Base-by-base conservation (phyloP, 345 rosid genomes). In the Passiflora organensis region DNA sequence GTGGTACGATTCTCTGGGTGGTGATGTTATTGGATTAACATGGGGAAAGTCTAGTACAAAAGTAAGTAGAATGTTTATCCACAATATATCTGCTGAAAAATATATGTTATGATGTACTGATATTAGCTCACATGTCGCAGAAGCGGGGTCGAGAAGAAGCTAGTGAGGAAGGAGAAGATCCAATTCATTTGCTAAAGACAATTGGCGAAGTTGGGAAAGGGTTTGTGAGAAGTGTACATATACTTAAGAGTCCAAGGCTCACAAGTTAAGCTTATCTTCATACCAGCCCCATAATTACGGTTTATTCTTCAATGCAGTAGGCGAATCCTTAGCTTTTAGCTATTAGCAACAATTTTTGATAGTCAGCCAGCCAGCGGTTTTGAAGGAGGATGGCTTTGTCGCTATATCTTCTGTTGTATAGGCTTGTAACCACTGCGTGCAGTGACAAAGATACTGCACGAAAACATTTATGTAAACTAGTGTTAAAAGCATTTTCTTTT, bases 1-100 rank as follows among this genome's bases (percentile, higher is more conserved):
- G 12, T 88, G 98, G 96, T 86, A 82, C 65, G 96, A 88, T 78
- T 80, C 80, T 48, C 48, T 86, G 21, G 98, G 96, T 63, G 93
- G 95, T 20, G 96, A 91, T 38, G 95, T 76, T 0, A 62, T 93
- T 56, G 95, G 96, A 45, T 63, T 93, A 55, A 89, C 99, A 20
- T 84, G 96, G 96, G 82, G 71, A 22, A 73, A 70, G 63, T 65
- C 56, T 22, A 51, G 32, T 12, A 76, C 88, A 23, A 87, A 84
- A 95, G 98, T 88, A 79, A 55, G 21, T 51, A 13, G 41, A 51
- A 36, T 6, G 16, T 39, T 10, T 17, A 13, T 13, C 25, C 15
- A 22, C 58, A 67, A 51, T 34, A 51, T 34, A 2, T 50, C 13
- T 15, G 1, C 22, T 6, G 6, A 28, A 22, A 51, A n/a, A 2